phyloP scores from a whole-genome alignment of 306 rosid species.

The Luffa acutangula region DNA sequence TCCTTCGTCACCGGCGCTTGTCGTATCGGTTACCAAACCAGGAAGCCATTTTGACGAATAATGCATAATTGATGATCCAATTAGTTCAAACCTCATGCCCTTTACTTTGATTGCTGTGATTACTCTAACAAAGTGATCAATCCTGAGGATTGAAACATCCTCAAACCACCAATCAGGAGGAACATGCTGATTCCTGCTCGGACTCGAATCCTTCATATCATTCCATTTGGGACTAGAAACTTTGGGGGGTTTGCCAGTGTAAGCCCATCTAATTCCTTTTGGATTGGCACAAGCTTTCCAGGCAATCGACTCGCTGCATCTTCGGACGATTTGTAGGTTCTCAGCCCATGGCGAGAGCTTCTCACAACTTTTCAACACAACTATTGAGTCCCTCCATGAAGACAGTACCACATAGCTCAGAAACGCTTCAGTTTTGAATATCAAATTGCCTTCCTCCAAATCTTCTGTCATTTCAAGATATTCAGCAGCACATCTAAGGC shows the following conservation, averaged over 20 bases:
- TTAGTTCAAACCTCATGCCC: slow-evolving; percentile 79
- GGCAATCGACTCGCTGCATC: slow-evolving; percentile 96
- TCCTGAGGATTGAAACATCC: slow-evolving; percentile 79
- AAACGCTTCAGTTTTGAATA: slow-evolving; percentile 96
- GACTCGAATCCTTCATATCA: slow-evolving; percentile 70
- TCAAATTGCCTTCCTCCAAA: slow-evolving; percentile 89
- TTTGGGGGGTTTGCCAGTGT: slow-evolving; percentile 58
- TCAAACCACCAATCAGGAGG: slow-evolving; percentile 99
- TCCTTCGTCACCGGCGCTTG: slow-evolving; percentile 42
- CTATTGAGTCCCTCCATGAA: slow-evolving; percentile 93
- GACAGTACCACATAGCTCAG: slow-evolving; percentile 92
- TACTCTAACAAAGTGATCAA: slow-evolving; percentile 91
- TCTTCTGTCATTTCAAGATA: slow-evolving; percentile 96
- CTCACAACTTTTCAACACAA: slow-evolving; percentile 86
- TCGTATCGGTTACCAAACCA: slow-evolving; percentile 34
- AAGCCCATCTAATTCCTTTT: slow-evolving; percentile 88
- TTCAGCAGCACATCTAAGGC: slow-evolving; percentile 93
- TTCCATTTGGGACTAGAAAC: slow-evolving; percentile 75
- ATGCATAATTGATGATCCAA: slow-evolving; percentile 77
- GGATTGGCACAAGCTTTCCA: slow-evolving; percentile 99
- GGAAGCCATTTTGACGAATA: slow-evolving; percentile 87
- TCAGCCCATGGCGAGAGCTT: slow-evolving; percentile 96
- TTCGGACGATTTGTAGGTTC: slow-evolving; percentile 79
- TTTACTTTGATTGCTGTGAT: slow-evolving; percentile 89
- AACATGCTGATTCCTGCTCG: slow-evolving; percentile 63